A percentile compares a stretch with the other conserved stretches of the same genome.
Conservation (phyloP, 2,329 filamentous ascomycete genomes). For the Arthrocladium fulminans region DNA sequence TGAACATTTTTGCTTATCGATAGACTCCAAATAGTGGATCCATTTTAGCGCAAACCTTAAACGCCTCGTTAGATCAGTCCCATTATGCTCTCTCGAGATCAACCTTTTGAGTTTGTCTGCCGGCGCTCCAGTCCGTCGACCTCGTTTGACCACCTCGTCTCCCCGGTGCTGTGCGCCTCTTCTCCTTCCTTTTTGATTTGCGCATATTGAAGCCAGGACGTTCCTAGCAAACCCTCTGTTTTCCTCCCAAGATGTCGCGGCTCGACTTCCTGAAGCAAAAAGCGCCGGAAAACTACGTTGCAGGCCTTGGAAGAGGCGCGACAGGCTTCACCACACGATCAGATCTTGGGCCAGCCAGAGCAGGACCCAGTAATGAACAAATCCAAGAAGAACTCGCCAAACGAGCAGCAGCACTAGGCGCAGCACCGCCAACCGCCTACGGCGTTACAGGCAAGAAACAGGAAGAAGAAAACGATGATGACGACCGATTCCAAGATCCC, state of each 20-base stretch:
- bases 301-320: slow-evolving; percentile 91
- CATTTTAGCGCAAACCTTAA: not conserved
- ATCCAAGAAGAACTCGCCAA: slow-evolving; percentile 97
- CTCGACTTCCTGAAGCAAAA: slow-evolving; percentile 86
- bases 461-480: slow-evolving; percentile 64
- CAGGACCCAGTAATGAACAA: slow-evolving; percentile 93
- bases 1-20: not conserved
- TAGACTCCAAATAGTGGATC: not conserved
- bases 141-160: no score
- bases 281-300: slow-evolving; percentile 81
- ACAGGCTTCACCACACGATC: slow-evolving; percentile 97
- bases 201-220: no score
- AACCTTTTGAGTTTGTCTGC: not conserved
- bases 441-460: slow-evolving; percentile 53
- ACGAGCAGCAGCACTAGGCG: slow-evolving; percentile 72
- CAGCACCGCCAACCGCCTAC: slow-evolving; percentile 62
- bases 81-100: not conserved
- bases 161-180: no score
- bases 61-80: not conserved
- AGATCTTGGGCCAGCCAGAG: slow-evolving; percentile 86
- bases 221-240: slow-evolving; percentile 9
- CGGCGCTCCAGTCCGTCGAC: no score
- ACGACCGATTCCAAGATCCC: slow-evolving; percentile 83
- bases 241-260: slow-evolving; percentile 45
- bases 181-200: no score